These are phyloP conservation scores for Insectozyma bohioensis DNA, from an alignment of 1,139 yeast species.

Conservation along the genomic window DNA sequence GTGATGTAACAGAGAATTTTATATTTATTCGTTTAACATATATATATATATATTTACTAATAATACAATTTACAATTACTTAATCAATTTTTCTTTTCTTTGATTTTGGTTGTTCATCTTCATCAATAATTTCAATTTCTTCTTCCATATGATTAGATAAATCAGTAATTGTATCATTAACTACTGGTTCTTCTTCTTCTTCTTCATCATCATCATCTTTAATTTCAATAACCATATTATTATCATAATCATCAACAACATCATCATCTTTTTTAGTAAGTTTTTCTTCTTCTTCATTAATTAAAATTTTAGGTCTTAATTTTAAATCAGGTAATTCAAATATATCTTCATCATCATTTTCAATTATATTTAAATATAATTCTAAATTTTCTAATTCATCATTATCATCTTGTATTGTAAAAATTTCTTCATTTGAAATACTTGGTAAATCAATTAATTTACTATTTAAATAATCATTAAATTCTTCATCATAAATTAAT, in stretches of 20 bases:
- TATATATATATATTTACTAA: no score
- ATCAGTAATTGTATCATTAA: no score
- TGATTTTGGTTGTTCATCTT: slow-evolving; percentile 18
- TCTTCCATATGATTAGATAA: not conserved
- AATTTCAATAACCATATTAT: slow-evolving; percentile 10
- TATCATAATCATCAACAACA: slow-evolving; percentile 16
- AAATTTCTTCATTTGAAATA: slow-evolving; percentile 54
- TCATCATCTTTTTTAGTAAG: slow-evolving; percentile 13
- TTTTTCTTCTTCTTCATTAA: slow-evolving; percentile 6
- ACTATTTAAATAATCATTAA: slow-evolving; percentile 69
- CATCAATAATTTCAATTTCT: slow-evolving; percentile 8
- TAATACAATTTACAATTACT: no score
- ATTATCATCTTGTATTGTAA: slow-evolving; percentile 77
- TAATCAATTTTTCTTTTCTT: slow-evolving; percentile 22
- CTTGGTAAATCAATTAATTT: slow-evolving; percentile 52
- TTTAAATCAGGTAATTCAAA: slow-evolving; percentile 24
- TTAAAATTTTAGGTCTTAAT: slow-evolving; percentile 21
- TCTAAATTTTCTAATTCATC: slow-evolving; percentile 72
- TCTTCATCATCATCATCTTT: slow-evolving; percentile 14
- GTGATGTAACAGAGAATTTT: no score
- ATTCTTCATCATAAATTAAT: slow-evolving; percentile 81
- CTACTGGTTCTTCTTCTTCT: slow-evolving; percentile 7
- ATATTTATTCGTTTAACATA: no score
- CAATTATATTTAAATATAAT: slow-evolving; percentile 46
- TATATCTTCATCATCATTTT: slow-evolving; percentile 10